Base-by-base conservation (phyloP, 2,329 filamentous ascomycete species). In the Fusarium robinianum region DNA sequence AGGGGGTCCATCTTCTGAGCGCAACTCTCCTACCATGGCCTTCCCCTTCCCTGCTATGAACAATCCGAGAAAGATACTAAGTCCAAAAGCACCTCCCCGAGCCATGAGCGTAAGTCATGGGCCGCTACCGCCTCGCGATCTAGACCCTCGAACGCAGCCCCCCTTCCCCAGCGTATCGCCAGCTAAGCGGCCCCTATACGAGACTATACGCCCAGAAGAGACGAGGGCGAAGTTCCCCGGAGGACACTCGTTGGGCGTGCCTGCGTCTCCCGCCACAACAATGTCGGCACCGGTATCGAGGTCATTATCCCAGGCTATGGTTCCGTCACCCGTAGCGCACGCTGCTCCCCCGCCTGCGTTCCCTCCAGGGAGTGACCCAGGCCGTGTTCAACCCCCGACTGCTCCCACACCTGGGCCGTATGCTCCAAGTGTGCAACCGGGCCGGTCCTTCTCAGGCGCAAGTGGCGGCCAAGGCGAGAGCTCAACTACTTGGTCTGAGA, bases 301-400 rank as follows among this genome's bases (percentile, higher is more conserved):
- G 30, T 61, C 68, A 15, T 53, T 67, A 29, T 68, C 70, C 5
- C 70, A 73, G n/a, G 61, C 69, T 7, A 50, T 56, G 15, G 39
- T 67, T 8, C 47, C 46, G n/a, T 47, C 50, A 11, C 62, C 61
- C 10, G 55, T 49, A 27, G 39, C 55, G 7, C 60, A 58, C n/a
- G n/a, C n/a, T 26, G 51, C 54, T 6, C 61, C 64, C 12, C 55
- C 58, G 11, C 47, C 63, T 3, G 40, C 50, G 8, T 43, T 58
- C 5, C 44, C 50, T 2, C 42, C 46, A 45, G 62, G 43, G 16
- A 61, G 60, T 16, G 41, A 41, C 14, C 36, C 56, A 5, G 49
- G 48, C 9, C 55, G 41, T 11, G 37, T 40, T 5, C 59, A 58
- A 9, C 50, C 46, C 18, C 52, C 51, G 17, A 17, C 44, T 5